phyloP scores from a whole-genome alignment of 176 grass and related monocot genomes.

The Typha latifolia region DNA sequence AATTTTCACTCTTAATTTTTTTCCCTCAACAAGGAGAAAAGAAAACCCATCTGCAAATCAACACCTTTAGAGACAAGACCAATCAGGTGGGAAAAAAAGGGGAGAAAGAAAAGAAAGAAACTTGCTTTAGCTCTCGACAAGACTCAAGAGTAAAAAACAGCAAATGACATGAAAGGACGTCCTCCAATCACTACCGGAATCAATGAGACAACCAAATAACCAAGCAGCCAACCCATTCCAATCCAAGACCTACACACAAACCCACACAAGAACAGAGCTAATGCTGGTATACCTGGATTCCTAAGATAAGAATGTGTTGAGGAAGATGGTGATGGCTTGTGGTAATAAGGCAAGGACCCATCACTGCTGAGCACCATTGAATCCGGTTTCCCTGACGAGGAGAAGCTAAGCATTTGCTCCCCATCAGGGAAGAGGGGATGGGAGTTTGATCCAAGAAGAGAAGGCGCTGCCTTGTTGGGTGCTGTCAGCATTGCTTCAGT shows the following conservation, averaged over 20 bases:
- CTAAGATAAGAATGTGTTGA: conserved; percentile 16
- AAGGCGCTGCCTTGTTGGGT: conserved; percentile 6
- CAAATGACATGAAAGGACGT: conserved; percentile 23
- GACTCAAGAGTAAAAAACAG: conserved; percentile 27
- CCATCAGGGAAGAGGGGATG: conserved; percentile 28
- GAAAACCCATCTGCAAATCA: neutral
- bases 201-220: conserved; percentile 16
- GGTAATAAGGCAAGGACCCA: conserved; percentile 21
- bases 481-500: conserved; percentile 16
- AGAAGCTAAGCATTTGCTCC: conserved; percentile 42
- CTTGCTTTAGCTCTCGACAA: conserved; percentile 44
- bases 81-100: conserved; percentile 37
- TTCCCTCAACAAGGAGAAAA: conserved; percentile 11
- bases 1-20: conserved; percentile 20
- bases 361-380: conserved; percentile 11
- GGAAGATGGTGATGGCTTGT: conserved; percentile 15
- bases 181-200: conserved; percentile 31
- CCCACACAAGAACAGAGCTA: neutral
- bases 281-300: neutral
- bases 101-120: conserved; percentile 26
- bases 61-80: conserved; percentile 40
- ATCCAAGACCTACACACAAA: neutral
- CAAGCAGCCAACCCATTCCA: neutral
- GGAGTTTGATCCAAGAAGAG: conserved; percentile 8
- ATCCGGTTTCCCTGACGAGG: conserved; percentile 21